phyloP scores from a whole-genome alignment of 129 eudicot species.

The Flaveria ramosissima region DNA sequence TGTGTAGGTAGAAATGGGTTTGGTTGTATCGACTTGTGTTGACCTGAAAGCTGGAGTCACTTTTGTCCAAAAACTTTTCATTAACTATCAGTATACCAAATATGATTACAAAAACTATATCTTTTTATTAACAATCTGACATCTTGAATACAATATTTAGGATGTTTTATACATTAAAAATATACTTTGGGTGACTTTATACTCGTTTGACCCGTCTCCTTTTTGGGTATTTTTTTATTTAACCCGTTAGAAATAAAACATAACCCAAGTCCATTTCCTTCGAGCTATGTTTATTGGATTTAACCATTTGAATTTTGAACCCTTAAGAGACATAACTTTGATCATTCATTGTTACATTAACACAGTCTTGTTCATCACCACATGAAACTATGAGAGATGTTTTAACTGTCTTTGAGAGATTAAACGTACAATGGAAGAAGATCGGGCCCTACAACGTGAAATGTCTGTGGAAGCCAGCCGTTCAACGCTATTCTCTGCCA shows the following conservation, averaged over 20 bases:
- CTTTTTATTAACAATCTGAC: background rate
- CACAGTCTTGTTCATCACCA: slow-evolving; percentile 60
- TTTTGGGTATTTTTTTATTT: background rate
- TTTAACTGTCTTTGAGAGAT: slow-evolving; percentile 44
- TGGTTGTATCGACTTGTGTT: background rate
- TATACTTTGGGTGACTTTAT: background rate
- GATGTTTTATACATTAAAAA: background rate
- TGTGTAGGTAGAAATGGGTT: background rate
- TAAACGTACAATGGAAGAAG: slow-evolving; percentile 66
- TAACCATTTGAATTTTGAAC: background rate
- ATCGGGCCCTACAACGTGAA: slow-evolving; percentile 64
- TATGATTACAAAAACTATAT: background rate
- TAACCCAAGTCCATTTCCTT: background rate
- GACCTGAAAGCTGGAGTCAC: background rate
- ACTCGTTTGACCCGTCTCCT: background rate
- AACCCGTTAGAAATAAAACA: background rate
- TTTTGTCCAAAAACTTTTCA: background rate
- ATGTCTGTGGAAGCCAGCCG: slow-evolving; percentile 57
- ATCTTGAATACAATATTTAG: slow-evolving; percentile 1
- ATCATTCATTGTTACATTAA: slow-evolving; percentile 8
- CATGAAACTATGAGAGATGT: slow-evolving; percentile 57
- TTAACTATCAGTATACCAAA: background rate
- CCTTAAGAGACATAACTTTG: background rate
- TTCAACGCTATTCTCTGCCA: slow-evolving; percentile 22
- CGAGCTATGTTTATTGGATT: background rate